Evolutionary conservation across 2,329 filamentous ascomycete species (phyloP).

Genomic region (Fragosphaeria purpurea): DNA sequence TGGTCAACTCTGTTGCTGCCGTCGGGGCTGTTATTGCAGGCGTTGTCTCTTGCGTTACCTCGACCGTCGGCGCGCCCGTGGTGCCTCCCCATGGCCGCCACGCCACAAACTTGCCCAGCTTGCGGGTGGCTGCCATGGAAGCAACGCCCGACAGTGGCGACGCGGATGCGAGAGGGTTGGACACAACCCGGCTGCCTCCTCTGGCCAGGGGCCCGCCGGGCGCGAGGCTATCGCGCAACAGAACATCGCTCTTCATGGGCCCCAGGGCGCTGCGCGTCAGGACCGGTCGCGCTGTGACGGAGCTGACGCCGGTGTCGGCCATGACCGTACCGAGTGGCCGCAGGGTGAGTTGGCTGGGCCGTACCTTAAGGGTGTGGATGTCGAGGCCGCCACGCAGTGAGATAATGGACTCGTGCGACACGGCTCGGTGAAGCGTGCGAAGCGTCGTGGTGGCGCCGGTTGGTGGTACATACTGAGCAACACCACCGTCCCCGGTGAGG

Average conservation of each 20-base stretch:
- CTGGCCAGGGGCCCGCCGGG: conserved; percentile 26
- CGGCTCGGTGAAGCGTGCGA: conserved; percentile 45
- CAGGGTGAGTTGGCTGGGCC: conserved; percentile 64
- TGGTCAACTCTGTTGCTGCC: not conserved
- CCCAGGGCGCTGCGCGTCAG: conserved; percentile 31
- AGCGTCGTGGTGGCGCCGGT: conserved; percentile 24
- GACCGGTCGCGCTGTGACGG: conserved; percentile 51
- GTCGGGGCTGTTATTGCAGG: not conserved
- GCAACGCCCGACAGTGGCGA: conserved; percentile 11
- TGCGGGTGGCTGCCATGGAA: not conserved
- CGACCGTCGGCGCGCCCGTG: not conserved
- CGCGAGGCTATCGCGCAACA: conserved; percentile 46
- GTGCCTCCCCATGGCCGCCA: conserved; percentile 34
- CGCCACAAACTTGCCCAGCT: conserved; percentile 18
- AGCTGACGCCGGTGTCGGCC: conserved; percentile 47
- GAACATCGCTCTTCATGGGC: conserved; percentile 40
- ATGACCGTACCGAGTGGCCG: conserved; percentile 41
- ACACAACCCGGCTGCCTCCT: conserved; percentile 7
- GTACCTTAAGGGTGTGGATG: conserved; percentile 69
- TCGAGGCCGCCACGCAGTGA: conserved; percentile 82
- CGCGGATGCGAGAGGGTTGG: conserved; percentile 13
- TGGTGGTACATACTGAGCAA: conserved; percentile 1
- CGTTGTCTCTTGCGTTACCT: no score
- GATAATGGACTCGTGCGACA: conserved; percentile 82
- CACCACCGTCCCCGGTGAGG: not conserved